Conservation (phyloP, 805 yeast species). For the Hagleromyces aurorensis region DNA sequence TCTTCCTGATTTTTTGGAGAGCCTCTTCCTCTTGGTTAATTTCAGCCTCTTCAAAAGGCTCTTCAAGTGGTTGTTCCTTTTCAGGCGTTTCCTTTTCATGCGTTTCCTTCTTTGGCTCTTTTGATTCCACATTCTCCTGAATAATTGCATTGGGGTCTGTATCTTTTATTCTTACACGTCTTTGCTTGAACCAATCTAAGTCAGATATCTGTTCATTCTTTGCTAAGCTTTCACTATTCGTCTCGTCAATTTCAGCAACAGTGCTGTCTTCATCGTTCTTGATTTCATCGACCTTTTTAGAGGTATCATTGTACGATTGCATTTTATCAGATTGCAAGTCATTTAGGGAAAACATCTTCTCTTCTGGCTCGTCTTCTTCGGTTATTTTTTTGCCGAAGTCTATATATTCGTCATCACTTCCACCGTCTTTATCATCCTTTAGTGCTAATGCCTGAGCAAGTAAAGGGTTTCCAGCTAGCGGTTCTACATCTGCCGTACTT, state of each 20-base stretch:
- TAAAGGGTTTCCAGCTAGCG: constrained; percentile 31
- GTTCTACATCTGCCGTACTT: constrained; percentile 26
- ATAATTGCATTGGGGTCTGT: constrained; percentile 18
- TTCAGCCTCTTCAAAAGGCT: constrained; percentile 15
- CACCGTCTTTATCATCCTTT: constrained; percentile 28
- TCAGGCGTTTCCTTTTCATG: constrained; percentile 5
- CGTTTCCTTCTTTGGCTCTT: constrained; percentile 3
- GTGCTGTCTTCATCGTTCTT: constrained; percentile 14
- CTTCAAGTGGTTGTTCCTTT: constrained; percentile 8
- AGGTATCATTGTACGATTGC: background rate
- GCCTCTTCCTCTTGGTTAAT: constrained; percentile 40
- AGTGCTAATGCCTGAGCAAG: constrained; percentile 35
- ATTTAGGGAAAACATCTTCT: constrained; percentile 41
- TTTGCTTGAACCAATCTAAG: constrained; percentile 77
- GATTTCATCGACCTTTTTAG: background rate
- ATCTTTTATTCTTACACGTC: constrained; percentile 64
- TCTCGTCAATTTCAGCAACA: constrained; percentile 23
- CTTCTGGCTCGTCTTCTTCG: constrained; percentile 37
- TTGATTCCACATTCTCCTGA: constrained; percentile 6
- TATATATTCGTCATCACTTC: constrained; percentile 40
- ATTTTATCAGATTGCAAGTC: too few relatives aligned
- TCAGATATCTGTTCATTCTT: constrained; percentile 55
- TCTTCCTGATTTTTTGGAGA: constrained; percentile 45
- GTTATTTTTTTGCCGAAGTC: constrained; percentile 25
- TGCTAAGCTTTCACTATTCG: constrained; percentile 28